phyloP scores from a whole-genome alignment of 1,284 basidiomycete genomes.

The Grifola frondosa region DNA sequence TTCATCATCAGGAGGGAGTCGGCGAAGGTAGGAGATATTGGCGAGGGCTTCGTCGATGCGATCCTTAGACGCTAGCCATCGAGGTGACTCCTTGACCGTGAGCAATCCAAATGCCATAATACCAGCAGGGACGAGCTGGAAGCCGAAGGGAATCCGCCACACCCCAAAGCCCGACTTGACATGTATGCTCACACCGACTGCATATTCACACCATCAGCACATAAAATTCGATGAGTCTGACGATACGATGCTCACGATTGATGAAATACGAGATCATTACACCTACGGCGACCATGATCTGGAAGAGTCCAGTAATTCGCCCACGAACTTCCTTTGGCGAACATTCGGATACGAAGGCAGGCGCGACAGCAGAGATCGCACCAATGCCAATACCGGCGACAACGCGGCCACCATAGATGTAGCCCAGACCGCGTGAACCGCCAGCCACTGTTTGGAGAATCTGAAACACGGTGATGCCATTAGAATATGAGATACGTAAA shows the following conservation, averaged over 20 bases:
- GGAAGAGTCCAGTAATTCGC: slow-evolving; percentile 75
- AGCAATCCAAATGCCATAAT: slow-evolving; percentile 74
- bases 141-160: slow-evolving; percentile 75
- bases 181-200: slow-evolving; percentile 64
- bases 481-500: not conserved
- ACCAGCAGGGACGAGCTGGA: slow-evolving; percentile 77
- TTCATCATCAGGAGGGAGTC: slow-evolving; percentile 44
- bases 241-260: slow-evolving; percentile 50
- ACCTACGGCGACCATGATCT: slow-evolving; percentile 76
- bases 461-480: slow-evolving; percentile 26
- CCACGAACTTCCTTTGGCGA: slow-evolving; percentile 74
- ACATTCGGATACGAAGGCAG: slow-evolving; percentile 79
- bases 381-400: slow-evolving; percentile 70
- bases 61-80: slow-evolving; percentile 35
- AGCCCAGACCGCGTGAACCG: slow-evolving; percentile 51
- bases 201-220: not conserved
- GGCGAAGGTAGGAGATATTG: slow-evolving; percentile 58
- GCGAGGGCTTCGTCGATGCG: slow-evolving; percentile 32
- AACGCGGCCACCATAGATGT: slow-evolving; percentile 77
- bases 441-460: slow-evolving; percentile 63
- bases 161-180: slow-evolving; percentile 46
- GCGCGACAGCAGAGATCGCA: slow-evolving; percentile 65
- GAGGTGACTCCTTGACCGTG: slow-evolving; percentile 56
- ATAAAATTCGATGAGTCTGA: not conserved
- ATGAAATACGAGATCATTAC: slow-evolving; percentile 81